These are phyloP conservation scores for Penicillium angulare DNA, from an alignment of 495 filamentous ascomycete species.

Conservation along the genomic window DNA sequence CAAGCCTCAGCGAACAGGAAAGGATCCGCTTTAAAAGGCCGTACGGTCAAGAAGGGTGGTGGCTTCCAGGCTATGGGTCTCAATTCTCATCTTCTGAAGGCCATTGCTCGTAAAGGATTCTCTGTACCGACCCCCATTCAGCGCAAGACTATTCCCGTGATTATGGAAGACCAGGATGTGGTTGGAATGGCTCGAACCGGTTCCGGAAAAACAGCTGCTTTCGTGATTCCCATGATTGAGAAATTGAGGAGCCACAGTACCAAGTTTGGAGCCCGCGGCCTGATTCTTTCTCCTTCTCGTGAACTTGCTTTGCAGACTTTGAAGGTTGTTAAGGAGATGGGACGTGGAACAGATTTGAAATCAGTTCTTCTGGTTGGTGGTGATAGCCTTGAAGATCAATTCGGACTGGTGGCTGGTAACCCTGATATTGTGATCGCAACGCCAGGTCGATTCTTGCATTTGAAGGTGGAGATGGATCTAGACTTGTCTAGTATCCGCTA, in stretches of 20 bases:
- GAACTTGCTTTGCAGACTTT: conserved; percentile 93
- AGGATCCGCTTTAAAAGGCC: conserved; percentile 73
- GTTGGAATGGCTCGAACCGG: conserved; percentile 97
- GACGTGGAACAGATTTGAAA: conserved; percentile 85
- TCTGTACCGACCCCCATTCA: conserved; percentile 96
- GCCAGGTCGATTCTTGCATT: conserved; percentile 89
- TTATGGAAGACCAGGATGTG: conserved; percentile 86
- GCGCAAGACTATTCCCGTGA: conserved; percentile 88
- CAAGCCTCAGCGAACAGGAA: conserved; percentile 88
- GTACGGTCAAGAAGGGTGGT: conserved; percentile 86
- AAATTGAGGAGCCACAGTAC: conserved; percentile 86
- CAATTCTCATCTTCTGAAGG: conserved; percentile 75
- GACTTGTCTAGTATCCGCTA: conserved; percentile 84
- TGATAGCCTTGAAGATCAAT: conserved; percentile 95
- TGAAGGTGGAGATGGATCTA: conserved; percentile 92
- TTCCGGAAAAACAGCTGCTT: conserved; percentile 95
- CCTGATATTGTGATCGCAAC: conserved; percentile 97
- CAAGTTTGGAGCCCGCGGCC: conserved; percentile 75
- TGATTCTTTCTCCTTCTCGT: conserved; percentile 87
- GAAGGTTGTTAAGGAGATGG: conserved; percentile 93
- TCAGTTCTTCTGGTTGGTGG: conserved; percentile 88
- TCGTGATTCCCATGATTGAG: conserved; percentile 97
- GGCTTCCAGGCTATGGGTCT: conserved; percentile 98
- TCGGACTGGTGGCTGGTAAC: conserved; percentile 85
- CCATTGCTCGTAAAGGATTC: conserved; percentile 91